A percentile compares a stretch with the other conserved stretches of the same genome.
phyloP scores from a whole-genome alignment of 257 asterid species.

The Nicotiana obtusifolia region DNA sequence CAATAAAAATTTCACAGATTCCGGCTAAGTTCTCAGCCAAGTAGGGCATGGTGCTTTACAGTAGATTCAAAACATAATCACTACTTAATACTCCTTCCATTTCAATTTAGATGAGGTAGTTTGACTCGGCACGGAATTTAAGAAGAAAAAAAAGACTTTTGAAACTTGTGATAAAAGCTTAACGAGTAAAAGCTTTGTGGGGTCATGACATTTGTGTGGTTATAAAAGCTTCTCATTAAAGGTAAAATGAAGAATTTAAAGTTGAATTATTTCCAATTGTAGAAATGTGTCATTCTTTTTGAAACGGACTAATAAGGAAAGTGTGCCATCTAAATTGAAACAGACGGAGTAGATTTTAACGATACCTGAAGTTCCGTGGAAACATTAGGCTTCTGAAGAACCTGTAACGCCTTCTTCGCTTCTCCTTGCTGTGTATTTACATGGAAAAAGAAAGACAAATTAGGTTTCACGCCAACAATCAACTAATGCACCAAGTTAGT shows the following conservation, averaged over 20 bases:
- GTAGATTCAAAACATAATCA: neutral
- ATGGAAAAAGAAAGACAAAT: neutral
- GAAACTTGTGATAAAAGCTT: no score
- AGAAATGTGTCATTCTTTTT: no score
- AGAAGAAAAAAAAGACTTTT: no score
- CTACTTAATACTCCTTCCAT: neutral
- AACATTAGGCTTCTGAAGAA: constrained; percentile 94
- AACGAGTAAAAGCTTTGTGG: no score
- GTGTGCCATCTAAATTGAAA: no score
- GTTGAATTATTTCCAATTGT: no score
- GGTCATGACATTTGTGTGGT: no score
- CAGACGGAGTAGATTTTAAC: neutral
- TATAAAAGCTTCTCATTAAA: no score
- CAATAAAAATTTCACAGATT: constrained; percentile 2
- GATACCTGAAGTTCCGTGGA: constrained; percentile 85
- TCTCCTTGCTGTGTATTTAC: constrained; percentile 66
- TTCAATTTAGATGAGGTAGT: no score
- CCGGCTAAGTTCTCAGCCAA: neutral
- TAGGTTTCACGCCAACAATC: neutral
- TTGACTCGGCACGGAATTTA: no score
- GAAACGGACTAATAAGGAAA: no score
- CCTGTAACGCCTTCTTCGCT: constrained; percentile 92
- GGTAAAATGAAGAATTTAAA: no score
- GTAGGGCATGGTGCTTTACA: neutral
- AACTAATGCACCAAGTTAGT: neutral